A percentile compares a stretch with the other conserved stretches of the same genome.
phyloP scores from a whole-genome alignment of 2,329 filamentous ascomycete species.

The Fusarium azukiicola region DNA sequence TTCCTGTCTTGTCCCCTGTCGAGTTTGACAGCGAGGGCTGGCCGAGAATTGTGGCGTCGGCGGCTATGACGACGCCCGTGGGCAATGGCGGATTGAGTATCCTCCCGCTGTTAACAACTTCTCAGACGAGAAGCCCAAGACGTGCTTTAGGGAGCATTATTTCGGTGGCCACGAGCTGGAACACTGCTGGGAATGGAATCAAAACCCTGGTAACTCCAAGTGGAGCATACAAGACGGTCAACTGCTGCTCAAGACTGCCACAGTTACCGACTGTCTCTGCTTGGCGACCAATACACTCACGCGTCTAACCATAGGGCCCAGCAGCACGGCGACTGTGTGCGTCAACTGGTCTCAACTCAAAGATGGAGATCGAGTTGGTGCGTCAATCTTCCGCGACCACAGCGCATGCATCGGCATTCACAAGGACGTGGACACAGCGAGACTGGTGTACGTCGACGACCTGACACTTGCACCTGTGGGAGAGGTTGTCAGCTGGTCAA shows the following conservation, averaged over 20 bases:
- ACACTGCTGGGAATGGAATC: slow-evolving; percentile 79
- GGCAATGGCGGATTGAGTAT: slow-evolving; percentile 63
- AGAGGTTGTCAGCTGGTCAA: not conserved
- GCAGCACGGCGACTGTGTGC: not conserved
- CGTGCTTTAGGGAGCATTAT: slow-evolving; percentile 23
- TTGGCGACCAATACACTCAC: slow-evolving; percentile 59
- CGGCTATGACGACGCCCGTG: slow-evolving; percentile 55
- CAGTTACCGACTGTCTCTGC: slow-evolving; percentile 72
- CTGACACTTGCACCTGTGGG: not conserved
- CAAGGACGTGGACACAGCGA: not conserved
- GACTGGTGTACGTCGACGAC: slow-evolving; percentile 11
- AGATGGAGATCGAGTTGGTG: not conserved
- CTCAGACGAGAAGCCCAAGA: not conserved
- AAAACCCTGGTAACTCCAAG: slow-evolving; percentile 74
- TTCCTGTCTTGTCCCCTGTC: slow-evolving; percentile 75
- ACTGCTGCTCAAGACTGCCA: slow-evolving; percentile 66
- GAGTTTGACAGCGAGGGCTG: slow-evolving; percentile 71
- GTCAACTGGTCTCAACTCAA: not conserved
- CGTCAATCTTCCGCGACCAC: slow-evolving; percentile 15
- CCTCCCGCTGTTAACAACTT: slow-evolving; percentile 8
- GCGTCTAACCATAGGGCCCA: slow-evolving; percentile 2
- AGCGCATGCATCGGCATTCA: slow-evolving; percentile 25
- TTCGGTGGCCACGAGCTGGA: slow-evolving; percentile 60
- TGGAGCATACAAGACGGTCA: slow-evolving; percentile 62
- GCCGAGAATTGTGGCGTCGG: slow-evolving; percentile 61